These are phyloP conservation scores for Calycina herbarum DNA, from an alignment of 2,329 filamentous ascomycete genomes.

Conservation along the genomic window DNA sequence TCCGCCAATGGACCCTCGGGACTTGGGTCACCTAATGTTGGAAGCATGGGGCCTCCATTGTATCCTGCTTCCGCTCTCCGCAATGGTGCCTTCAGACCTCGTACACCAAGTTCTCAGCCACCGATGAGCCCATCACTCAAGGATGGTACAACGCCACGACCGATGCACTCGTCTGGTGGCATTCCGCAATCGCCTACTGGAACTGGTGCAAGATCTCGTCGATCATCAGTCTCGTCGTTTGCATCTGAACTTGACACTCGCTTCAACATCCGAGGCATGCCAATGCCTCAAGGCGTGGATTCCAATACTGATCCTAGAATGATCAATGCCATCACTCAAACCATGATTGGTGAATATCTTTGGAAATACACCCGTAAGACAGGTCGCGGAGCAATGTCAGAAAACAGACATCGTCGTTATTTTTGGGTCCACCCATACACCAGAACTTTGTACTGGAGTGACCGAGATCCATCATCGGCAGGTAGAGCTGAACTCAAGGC, in stretches of 20 bases:
- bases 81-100: conserved; percentile 53
- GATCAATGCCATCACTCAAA: conserved; percentile 98
- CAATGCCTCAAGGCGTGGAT: conserved; percentile 59
- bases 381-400: conserved; percentile 84
- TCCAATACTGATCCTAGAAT: conserved; percentile 87
- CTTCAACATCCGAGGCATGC: conserved; percentile 73
- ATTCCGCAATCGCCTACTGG: conserved; percentile 50
- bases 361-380: conserved; percentile 99
- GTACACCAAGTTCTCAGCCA: conserved; percentile 57
- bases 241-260: conserved; percentile 88
- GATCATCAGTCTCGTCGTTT: conserved; percentile 93
- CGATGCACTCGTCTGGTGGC: conserved; percentile 49
- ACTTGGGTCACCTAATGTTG: conserved; percentile 37
- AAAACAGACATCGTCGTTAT: conserved; percentile 87
- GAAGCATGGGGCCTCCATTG: conserved; percentile 78
- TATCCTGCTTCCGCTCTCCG: conserved; percentile 71
- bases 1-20: conserved; percentile 3
- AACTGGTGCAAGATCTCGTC: conserved; percentile 51
- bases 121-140: conserved; percentile 46
- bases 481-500: conserved; percentile 72
- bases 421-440: conserved; percentile 99
- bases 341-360: conserved; percentile 98
- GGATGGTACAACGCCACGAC: conserved; percentile 58
- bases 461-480: conserved; percentile 74
- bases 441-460: conserved; percentile 94